A percentile compares a stretch with the other conserved stretches of the same genome.
phyloP scores from a whole-genome alignment of 2,329 filamentous ascomycete species.

The Neofusicoccum sp. region DNA sequence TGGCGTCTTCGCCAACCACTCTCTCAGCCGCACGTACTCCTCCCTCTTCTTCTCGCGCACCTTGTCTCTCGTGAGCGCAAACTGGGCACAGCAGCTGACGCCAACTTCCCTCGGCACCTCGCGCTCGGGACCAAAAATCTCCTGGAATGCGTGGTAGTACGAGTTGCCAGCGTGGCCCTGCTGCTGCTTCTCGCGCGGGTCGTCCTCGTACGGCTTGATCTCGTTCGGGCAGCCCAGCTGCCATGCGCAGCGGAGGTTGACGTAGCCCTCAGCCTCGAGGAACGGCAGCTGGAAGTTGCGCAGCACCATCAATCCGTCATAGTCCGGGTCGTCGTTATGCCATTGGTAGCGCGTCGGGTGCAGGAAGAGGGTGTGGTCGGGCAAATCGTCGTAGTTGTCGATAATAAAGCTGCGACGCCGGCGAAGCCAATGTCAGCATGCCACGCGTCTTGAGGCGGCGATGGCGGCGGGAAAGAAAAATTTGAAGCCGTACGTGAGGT shows the following conservation, averaged over 20 bases:
- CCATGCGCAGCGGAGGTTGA: constrained; percentile 58
- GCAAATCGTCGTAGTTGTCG: constrained; percentile 43
- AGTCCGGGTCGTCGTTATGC: constrained; percentile 57
- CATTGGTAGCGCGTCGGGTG: constrained; percentile 49
- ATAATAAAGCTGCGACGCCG: constrained; percentile 41
- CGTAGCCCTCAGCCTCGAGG: constrained; percentile 54
- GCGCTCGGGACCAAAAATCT: constrained; percentile 47
- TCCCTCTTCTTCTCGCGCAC: constrained; percentile 48
- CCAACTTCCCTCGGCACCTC: constrained; percentile 50
- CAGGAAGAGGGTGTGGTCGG: constrained; percentile 46
- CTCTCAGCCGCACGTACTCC: constrained; percentile 53
- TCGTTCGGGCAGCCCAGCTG: constrained; percentile 55
- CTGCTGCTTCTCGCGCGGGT: constrained; percentile 40
- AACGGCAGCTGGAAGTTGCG: constrained; percentile 52
- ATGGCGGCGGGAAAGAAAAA: background rate
- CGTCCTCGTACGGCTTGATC: constrained; percentile 49
- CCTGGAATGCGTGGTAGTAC: constrained; percentile 52
- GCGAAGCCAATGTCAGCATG: background rate
- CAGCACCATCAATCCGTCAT: constrained; percentile 53
- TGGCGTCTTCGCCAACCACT: constrained; percentile 53
- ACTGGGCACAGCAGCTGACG: constrained; percentile 59
- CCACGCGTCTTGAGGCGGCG: background rate
- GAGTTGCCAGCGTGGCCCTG: constrained; percentile 53
- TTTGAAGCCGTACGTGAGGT: constrained; percentile 44
- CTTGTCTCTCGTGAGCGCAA: constrained; percentile 53